phyloP scores from a whole-genome alignment of 192 early-diverging fungal species.

The Coemansia sp. region DNA sequence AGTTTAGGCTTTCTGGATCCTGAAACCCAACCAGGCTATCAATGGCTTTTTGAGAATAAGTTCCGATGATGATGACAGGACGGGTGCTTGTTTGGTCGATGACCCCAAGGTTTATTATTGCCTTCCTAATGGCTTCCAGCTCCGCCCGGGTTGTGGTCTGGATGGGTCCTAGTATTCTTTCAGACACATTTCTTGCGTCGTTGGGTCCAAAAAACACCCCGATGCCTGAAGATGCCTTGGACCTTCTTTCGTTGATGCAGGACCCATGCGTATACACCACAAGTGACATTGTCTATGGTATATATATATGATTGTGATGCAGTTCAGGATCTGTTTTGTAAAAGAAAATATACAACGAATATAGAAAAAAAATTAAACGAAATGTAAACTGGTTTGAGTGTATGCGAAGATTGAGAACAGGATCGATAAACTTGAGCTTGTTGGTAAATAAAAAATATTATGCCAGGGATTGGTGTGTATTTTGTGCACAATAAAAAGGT shows the following conservation, averaged over 20 bases:
- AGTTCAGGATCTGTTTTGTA: too few relatives aligned
- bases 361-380: too few relatives aligned
- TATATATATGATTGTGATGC: background rate
- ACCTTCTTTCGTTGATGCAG: conserved; percentile 63
- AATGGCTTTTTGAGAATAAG: background rate
- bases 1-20: background rate
- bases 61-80: background rate
- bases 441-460: too few relatives aligned
- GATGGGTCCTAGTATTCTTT: background rate
- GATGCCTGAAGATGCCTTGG: conserved; percentile 8
- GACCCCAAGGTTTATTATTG: background rate
- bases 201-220: conserved; percentile 16
- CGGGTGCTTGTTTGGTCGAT: background rate
- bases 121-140: conserved; percentile 11
- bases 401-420: too few relatives aligned
- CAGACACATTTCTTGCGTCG: conserved; percentile 14
- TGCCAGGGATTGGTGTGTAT: too few relatives aligned
- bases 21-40: conserved; percentile 2
- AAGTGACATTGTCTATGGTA: conserved; percentile 1
- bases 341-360: too few relatives aligned
- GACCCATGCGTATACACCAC: conserved; percentile 76
- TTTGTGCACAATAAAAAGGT: too few relatives aligned
- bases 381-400: too few relatives aligned
- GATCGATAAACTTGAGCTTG: too few relatives aligned
- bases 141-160: conserved; percentile 13